Conservation (phyloP, 148 eudicot genomes). For the Vaccinium vitisidaea region DNA sequence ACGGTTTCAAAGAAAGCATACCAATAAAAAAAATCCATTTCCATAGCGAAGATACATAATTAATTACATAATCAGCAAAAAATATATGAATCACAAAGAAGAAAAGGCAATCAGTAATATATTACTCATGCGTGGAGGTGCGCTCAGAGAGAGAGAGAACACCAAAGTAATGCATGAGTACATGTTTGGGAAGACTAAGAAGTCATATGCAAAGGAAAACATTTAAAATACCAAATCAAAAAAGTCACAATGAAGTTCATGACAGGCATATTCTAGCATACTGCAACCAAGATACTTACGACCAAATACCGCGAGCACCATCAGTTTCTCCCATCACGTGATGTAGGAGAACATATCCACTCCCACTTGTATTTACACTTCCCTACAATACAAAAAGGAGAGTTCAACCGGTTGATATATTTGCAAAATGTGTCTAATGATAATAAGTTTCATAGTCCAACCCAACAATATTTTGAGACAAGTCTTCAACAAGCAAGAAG, state of each 20-base stretch:
- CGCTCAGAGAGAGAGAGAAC: background rate
- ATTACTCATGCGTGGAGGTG: background rate
- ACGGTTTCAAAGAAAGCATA: background rate
- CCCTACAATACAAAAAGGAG: constrained; percentile 48
- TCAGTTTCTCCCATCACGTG: constrained; percentile 98
- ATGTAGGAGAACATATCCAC: constrained; percentile 96
- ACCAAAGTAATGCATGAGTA: background rate
- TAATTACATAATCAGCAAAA: background rate
- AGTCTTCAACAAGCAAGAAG: background rate
- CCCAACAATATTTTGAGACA: background rate
- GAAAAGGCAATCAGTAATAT: background rate
- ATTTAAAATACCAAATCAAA: constrained; percentile 5
- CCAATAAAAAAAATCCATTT: background rate
- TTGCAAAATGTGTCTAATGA: background rate
- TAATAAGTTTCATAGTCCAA: background rate
- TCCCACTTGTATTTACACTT: constrained; percentile 81
- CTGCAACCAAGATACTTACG: constrained; percentile 63
- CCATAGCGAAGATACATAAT: too few relatives aligned
- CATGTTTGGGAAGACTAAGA: background rate
- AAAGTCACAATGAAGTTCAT: background rate
- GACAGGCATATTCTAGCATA: constrained; percentile 9
- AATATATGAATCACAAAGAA: background rate
- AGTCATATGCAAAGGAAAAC: background rate
- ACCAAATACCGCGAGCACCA: constrained; percentile 96
- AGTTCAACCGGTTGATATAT: background rate